These are phyloP conservation scores for Colletotrichum liaoningense DNA, from an alignment of 2,329 filamentous ascomycete genomes.

Conservation along the genomic window DNA sequence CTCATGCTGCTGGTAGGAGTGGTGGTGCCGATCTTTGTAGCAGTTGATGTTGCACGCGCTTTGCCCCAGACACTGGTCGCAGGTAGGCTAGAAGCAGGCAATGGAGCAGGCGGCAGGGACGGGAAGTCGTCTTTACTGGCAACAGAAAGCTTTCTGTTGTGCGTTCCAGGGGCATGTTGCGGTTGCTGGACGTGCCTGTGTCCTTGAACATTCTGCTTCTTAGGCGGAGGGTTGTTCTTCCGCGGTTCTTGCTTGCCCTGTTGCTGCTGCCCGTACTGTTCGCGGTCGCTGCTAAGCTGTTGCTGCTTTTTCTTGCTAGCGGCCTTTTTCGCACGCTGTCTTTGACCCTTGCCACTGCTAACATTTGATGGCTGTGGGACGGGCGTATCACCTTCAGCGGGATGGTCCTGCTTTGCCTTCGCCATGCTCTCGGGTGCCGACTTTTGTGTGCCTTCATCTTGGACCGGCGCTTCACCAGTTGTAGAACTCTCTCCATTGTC, in stretches of 20 bases:
- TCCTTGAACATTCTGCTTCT: constrained; percentile 14
- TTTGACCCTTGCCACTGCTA: background rate
- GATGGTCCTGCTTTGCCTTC: background rate
- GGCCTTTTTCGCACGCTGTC: constrained; percentile 13
- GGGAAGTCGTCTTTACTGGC: constrained; percentile 42
- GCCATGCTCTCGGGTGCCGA: background rate
- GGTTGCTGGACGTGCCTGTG: background rate
- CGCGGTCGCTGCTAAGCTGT: constrained; percentile 22
- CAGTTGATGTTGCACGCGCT: background rate
- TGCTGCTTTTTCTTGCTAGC: constrained; percentile 27
- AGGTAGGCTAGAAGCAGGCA: constrained; percentile 1
- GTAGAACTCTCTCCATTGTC: background rate
- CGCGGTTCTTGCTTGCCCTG: constrained; percentile 6
- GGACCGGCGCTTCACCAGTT: background rate
- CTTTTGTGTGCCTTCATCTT: background rate
- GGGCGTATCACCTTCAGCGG: background rate
- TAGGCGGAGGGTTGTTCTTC: constrained; percentile 19
- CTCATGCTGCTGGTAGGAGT: background rate
- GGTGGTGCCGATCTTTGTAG: background rate
- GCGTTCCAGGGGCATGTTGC: background rate
- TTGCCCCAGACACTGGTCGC: constrained; percentile 17
- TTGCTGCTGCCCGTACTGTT: constrained; percentile 14
- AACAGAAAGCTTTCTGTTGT: background rate
- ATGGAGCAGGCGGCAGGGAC: constrained; percentile 34
- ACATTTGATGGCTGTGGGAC: background rate